Evolutionary conservation across 2,329 filamentous ascomycete species (phyloP).

Genomic region (Dothidotthia symphoricarpi): DNA sequence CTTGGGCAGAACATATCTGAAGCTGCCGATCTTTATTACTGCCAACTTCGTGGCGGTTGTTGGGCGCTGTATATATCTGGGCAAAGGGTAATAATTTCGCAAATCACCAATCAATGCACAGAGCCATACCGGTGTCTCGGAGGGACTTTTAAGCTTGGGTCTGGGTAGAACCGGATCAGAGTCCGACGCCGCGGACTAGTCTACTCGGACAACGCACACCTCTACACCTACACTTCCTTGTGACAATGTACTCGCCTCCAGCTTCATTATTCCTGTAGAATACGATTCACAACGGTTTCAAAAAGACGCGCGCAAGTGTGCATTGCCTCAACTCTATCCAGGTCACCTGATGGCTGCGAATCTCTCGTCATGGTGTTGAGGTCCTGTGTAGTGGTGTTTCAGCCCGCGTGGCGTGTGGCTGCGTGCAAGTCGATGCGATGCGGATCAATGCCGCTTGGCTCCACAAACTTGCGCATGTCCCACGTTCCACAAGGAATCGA

Average conservation of each 20-base stretch:
- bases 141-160: no score
- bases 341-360: conserved; percentile 8
- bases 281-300: no score
- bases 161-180: background rate
- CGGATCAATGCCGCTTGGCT: conserved; percentile 12
- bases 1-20: conserved; percentile 11
- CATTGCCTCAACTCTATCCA: no score
- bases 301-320: no score
- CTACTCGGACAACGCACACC: no score
- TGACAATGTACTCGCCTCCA: no score
- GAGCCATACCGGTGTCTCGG: background rate
- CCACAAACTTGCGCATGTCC: conserved; percentile 3
- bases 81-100: no score
- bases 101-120: background rate
- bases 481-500: conserved; percentile 1
- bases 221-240: no score
- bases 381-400: conserved; percentile 24
- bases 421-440: conserved; percentile 8
- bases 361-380: conserved; percentile 32
- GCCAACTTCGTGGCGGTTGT: no score
- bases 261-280: no score
- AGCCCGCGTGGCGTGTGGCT: conserved; percentile 16
- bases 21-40: no score
- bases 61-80: no score
- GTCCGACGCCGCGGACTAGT: background rate